Evolutionary conservation across 176 grass and related monocot species (phyloP).

Genomic region (Phragmites australis): DNA sequence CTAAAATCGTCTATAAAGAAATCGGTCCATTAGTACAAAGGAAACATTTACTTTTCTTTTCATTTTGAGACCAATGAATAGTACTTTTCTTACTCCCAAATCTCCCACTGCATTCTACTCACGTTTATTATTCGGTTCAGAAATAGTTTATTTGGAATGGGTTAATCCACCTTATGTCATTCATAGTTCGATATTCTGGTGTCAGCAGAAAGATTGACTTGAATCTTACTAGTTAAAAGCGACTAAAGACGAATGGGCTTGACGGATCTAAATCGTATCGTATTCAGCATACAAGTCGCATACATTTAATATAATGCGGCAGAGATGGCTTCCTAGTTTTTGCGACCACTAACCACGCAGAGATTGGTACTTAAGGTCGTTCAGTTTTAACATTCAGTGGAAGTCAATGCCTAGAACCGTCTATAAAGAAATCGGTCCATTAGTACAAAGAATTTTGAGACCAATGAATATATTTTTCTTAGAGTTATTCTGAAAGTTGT

Average conservation of each 20-base stretch:
- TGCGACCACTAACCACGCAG: background rate
- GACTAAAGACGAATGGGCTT: background rate
- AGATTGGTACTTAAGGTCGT: background rate
- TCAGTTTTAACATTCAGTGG: background rate
- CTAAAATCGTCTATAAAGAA: background rate
- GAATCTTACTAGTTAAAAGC: background rate
- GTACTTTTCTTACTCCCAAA: too few relatives aligned
- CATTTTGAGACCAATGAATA: too few relatives aligned
- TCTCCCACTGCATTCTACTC: background rate
- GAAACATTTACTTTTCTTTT: background rate
- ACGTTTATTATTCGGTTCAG: too few relatives aligned
- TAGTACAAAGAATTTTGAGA: background rate
- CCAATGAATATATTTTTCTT: too few relatives aligned
- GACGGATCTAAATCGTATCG: background rate
- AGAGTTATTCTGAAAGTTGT: background rate
- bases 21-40: background rate
- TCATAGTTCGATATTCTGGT: too few relatives aligned
- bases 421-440: background rate
- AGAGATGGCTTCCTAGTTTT: background rate
- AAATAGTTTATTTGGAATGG: background rate
- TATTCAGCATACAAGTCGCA: background rate
- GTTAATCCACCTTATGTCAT: too few relatives aligned
- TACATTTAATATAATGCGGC: background rate
- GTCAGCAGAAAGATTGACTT: background rate
- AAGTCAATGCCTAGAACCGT: conserved; percentile 5